Percentiles rank a stretch among this genome's conserved stretches.
Conservation (phyloP, 1,139 yeast species). For the Diutina siamensis region DNA sequence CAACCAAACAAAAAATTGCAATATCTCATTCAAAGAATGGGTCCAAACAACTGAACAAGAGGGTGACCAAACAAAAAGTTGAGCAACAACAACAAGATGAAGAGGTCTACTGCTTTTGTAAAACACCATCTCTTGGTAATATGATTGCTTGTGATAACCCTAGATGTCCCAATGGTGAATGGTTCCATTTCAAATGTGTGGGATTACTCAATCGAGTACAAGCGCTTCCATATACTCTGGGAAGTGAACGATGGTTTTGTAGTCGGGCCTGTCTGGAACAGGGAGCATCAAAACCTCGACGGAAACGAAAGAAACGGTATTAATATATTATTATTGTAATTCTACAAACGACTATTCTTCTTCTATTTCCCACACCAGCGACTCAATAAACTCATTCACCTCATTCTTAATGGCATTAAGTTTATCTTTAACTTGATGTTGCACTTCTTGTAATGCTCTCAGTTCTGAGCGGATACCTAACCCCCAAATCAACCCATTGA, state of each 20-base stretch:
- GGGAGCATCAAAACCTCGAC: neutral
- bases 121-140: conserved; percentile 33
- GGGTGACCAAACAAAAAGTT: neutral
- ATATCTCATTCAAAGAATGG: no score
- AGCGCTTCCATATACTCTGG: conserved; percentile 24
- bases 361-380: neutral
- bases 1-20: no score
- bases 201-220: conserved; percentile 30
- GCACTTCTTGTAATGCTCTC: conserved; percentile 65
- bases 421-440: conserved; percentile 2
- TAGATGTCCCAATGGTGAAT: conserved; percentile 34
- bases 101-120: conserved; percentile 29
- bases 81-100: conserved; percentile 6
- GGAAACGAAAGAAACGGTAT: neutral
- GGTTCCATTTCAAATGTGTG: conserved; percentile 41
- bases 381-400: neutral
- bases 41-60: no score
- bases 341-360: neutral
- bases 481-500: conserved; percentile 70
- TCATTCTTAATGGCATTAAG: conserved; percentile 1
- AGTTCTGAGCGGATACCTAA: conserved; percentile 71
- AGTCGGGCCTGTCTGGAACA: conserved; percentile 20
- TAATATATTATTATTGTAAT: neutral
- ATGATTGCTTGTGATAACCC: conserved; percentile 39
- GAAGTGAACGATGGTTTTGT: conserved; percentile 29